Evolutionary conservation across 148 eudicot genomes (phyloP).

Genomic region (Rhododendron ferrugineum): DNA sequence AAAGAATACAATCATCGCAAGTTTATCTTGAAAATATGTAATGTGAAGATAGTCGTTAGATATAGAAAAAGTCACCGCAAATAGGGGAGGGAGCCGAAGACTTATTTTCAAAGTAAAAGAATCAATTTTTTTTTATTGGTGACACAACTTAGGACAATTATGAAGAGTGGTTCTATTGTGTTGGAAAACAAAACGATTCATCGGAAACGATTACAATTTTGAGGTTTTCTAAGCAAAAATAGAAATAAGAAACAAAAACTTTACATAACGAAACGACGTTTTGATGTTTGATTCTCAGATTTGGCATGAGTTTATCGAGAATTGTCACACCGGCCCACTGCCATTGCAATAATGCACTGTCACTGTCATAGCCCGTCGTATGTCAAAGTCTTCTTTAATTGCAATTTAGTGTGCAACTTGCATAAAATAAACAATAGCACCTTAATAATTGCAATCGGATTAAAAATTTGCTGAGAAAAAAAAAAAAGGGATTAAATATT

Average conservation of each 20-base stretch:
- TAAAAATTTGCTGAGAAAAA: background rate
- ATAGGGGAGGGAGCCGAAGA: background rate
- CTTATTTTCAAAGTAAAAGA: background rate
- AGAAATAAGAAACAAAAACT: background rate
- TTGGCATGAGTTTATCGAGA: background rate
- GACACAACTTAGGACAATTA: background rate
- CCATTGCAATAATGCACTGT: background rate
- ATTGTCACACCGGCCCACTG: background rate
- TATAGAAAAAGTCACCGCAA: background rate
- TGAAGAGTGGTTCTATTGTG: background rate
- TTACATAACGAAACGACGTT: background rate
- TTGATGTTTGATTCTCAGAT: too few relatives aligned
- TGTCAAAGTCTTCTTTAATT: background rate
- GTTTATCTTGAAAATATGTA: background rate
- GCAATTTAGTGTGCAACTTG: background rate
- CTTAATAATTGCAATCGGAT: background rate
- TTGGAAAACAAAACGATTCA: background rate
- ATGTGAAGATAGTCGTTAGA: background rate
- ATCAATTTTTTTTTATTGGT: background rate
- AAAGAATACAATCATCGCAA: background rate
- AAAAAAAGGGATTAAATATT: too few relatives aligned
- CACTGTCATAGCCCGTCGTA: background rate
- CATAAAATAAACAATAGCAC: conserved; percentile 1
- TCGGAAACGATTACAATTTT: background rate
- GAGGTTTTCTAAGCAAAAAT: background rate